Conservation (phyloP, 2,329 filamentous ascomycete species). For the Ceratocystis cacaofunesta region DNA sequence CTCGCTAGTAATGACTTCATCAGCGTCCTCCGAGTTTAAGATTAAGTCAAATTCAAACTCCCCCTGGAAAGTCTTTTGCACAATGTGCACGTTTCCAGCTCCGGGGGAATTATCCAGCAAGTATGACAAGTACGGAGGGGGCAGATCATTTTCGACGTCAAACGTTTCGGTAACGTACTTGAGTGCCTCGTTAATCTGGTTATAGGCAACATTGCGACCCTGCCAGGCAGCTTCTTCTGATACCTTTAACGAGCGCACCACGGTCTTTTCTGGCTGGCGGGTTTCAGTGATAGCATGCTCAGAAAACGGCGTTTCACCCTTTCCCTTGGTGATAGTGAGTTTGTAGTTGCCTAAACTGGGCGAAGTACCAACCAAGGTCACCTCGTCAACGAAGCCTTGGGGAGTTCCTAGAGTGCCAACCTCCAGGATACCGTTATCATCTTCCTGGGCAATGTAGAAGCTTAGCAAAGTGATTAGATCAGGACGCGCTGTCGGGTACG, state of each 20-base stretch:
- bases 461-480: conserved; percentile 62
- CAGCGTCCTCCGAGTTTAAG: conserved; percentile 56
- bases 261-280: conserved; percentile 60
- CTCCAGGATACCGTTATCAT: conserved; percentile 54
- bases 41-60: conserved; percentile 86
- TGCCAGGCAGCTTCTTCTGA: conserved; percentile 67
- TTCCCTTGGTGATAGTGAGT: conserved; percentile 59
- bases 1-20: conserved; percentile 38
- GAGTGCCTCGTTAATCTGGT: conserved; percentile 37
- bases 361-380: conserved; percentile 57
- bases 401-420: conserved; percentile 33
- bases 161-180: conserved; percentile 35
- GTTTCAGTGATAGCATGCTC: conserved; percentile 49
- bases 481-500: conserved; percentile 50
- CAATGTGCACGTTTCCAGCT: conserved; percentile 65
- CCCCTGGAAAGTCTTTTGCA: conserved; percentile 86
- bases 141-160: conserved; percentile 50
- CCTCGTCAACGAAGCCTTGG: conserved; percentile 40
- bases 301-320: conserved; percentile 45
- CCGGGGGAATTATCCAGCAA: conserved; percentile 56
- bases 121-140: conserved; percentile 74
- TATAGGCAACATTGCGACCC: conserved; percentile 50
- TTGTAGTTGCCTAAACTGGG: conserved; percentile 64
- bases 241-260: conserved; percentile 56
- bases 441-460: conserved; percentile 74